Base-by-base conservation (phyloP, 1,139 yeast genomes). In the Blastobotrys indianensis region DNA sequence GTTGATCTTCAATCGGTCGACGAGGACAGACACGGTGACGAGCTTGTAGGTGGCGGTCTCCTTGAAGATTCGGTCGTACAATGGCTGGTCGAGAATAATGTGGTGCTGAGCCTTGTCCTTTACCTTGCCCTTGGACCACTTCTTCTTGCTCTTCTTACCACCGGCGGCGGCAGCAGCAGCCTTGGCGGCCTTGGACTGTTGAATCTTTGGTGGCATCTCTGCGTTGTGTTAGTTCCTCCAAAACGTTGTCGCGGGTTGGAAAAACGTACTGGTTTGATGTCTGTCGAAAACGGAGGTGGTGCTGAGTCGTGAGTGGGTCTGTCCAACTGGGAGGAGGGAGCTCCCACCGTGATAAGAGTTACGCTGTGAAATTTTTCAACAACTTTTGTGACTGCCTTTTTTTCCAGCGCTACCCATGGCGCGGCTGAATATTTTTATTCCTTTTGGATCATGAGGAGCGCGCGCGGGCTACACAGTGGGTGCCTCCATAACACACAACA, bases 111-210 rank as follows among this genome's bases (percentile, higher is more conserved):
- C 98, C 95, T 86, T 92, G 79, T 92, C 99, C 94, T 94, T 94
- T 76, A 88, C 96, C 85, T 94, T 88, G 77, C 97, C 97, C 83
- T 92, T 90, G 84, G 94, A 85, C 98, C 98, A 92, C 96, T 92
- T 92, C 95, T 92, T 92, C 88, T 94, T 92, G 78, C 96, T 88
- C 75, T 92, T 88, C 87, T 92, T 92, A 83, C 97, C 97, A 85
- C 97, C 97, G 74, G 97, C 96, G 82, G 88, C 80, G 75, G 97
- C 97, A 80, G 98, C 97, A 70, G 97, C 97, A 74, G 97, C 97
- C 83, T 90, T 90, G 72, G 95, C 96, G 75, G 97, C 97, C 82
- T 92, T 92, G 71, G 97, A 85, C 77, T 87, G 94, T 82, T 90
- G 97, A 76, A 86, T 79, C 80, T 90, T 92, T 82, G 97, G 97